Evolutionary conservation across 1,284 basidiomycete species (phyloP).

Genomic region (Ganoderma sp.): DNA sequence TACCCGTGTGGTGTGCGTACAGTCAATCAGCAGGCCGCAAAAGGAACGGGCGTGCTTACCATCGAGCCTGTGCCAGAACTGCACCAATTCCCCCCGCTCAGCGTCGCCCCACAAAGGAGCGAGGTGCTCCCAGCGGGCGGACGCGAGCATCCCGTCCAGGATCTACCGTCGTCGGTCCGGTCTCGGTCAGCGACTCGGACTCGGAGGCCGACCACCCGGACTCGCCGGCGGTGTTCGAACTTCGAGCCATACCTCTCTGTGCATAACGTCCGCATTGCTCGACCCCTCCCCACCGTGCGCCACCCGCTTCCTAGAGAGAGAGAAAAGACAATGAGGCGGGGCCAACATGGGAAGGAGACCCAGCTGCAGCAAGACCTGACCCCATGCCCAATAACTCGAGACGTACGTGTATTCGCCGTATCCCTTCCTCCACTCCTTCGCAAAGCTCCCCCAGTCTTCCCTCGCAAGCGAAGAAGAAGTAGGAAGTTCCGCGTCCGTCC

Average conservation of each 20-base stretch:
- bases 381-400: no score
- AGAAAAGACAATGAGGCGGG: not conserved
- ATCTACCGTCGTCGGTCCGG: slow-evolving; percentile 46
- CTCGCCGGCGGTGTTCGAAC: no score
- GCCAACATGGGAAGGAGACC: no score
- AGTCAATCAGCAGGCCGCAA: no score
- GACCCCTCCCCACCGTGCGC: slow-evolving; percentile 53
- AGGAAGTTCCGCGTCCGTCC: not conserved
- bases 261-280: slow-evolving; percentile 59
- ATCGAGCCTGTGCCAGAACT: slow-evolving; percentile 61
- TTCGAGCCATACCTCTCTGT: slow-evolving; percentile 55
- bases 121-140: slow-evolving; percentile 54
- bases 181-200: not conserved
- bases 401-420: slow-evolving; percentile 57
- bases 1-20: slow-evolving; percentile 30
- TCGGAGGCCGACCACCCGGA: not conserved
- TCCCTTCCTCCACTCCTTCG: slow-evolving; percentile 60
- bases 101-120: slow-evolving; percentile 49
- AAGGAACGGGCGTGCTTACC: slow-evolving; percentile 40
- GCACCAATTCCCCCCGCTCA: slow-evolving; percentile 50
- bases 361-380: no score
- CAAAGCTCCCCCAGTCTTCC: slow-evolving; percentile 59
- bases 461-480: no score
- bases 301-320: slow-evolving; percentile 40
- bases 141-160: slow-evolving; percentile 57